Evolutionary conservation across 1,284 basidiomycete species (phyloP).

Genomic region (Pseudozyma sp.): DNA sequence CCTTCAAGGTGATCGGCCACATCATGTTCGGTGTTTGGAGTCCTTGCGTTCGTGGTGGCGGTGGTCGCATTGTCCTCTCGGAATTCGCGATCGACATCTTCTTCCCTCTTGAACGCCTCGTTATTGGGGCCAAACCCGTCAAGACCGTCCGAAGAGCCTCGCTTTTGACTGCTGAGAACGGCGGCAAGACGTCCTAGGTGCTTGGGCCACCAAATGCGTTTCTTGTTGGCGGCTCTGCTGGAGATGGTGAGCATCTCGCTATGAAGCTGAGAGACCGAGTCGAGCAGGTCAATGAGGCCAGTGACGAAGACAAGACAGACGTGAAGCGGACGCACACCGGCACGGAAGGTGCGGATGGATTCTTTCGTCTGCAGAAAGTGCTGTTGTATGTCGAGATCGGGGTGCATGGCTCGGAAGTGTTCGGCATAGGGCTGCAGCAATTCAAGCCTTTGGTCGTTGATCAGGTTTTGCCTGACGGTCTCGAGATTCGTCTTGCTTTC

Average conservation of each 20-base stretch:
- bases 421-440: slow-evolving; percentile 72
- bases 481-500: slow-evolving; percentile 69
- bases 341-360: slow-evolving; percentile 32
- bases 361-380: slow-evolving; percentile 43
- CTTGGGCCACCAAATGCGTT: slow-evolving; percentile 74
- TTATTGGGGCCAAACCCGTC: slow-evolving; percentile 32
- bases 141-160: slow-evolving; percentile 30
- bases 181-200: slow-evolving; percentile 71
- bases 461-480: slow-evolving; percentile 16
- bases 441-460: slow-evolving; percentile 71
- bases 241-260: slow-evolving; percentile 71
- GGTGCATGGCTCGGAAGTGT: slow-evolving; percentile 43
- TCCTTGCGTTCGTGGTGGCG: too few species aligned
- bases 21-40: too few species aligned
- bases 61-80: slow-evolving; percentile 34
- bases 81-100: slow-evolving; percentile 35
- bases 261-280: slow-evolving; percentile 72
- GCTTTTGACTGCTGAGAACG: slow-evolving; percentile 41
- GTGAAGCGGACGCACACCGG: slow-evolving; percentile 71
- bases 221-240: slow-evolving; percentile 69
- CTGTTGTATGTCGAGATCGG: slow-evolving; percentile 29
- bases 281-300: slow-evolving; percentile 71
- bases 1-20: slow-evolving; percentile 21
- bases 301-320: slow-evolving; percentile 73
- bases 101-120: slow-evolving; percentile 35